Evolutionary conservation across 2,329 filamentous ascomycete genomes (phyloP).

Genomic region (Aspergillus neoniger): DNA sequence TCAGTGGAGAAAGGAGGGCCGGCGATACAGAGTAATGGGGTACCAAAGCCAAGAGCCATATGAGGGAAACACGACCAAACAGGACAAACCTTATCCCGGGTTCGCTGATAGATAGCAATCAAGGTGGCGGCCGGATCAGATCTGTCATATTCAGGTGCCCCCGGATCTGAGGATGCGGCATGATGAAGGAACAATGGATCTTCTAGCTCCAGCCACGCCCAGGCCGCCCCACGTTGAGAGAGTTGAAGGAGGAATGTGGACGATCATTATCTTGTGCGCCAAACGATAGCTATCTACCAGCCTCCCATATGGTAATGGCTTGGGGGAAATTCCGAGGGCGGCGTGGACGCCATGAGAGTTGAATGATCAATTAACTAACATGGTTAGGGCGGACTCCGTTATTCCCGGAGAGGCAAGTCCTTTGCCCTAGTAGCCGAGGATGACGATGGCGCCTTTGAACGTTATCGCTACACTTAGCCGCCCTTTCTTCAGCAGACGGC

Average conservation of each 20-base stretch:
- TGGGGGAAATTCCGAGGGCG: neutral
- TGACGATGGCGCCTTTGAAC: constrained; percentile 7
- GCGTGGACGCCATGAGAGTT: neutral
- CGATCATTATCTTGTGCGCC: neutral
- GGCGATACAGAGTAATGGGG: neutral
- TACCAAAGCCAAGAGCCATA: neutral
- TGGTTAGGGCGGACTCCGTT: constrained; percentile 1
- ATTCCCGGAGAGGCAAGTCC: constrained; percentile 2
- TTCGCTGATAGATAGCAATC: neutral
- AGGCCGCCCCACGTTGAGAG: constrained; percentile 4
- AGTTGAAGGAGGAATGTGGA: neutral
- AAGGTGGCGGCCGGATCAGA: constrained; percentile 1
- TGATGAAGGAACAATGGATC: constrained; percentile 2
- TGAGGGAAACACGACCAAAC: neutral
- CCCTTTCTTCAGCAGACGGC: neutral
- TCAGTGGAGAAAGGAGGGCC: neutral
- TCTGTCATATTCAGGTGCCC: constrained; percentile 8
- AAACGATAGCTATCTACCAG: neutral
- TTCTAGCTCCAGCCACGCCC: constrained; percentile 2
- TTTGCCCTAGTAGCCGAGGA: neutral
- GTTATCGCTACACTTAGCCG: constrained; percentile 2
- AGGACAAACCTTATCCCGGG: neutral
- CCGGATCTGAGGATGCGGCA: constrained; percentile 9
- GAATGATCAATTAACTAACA: neutral
- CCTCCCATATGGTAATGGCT: neutral